phyloP scores from a whole-genome alignment of 108 stramenopile genomes.

The Epipyxis sp. region DNA sequence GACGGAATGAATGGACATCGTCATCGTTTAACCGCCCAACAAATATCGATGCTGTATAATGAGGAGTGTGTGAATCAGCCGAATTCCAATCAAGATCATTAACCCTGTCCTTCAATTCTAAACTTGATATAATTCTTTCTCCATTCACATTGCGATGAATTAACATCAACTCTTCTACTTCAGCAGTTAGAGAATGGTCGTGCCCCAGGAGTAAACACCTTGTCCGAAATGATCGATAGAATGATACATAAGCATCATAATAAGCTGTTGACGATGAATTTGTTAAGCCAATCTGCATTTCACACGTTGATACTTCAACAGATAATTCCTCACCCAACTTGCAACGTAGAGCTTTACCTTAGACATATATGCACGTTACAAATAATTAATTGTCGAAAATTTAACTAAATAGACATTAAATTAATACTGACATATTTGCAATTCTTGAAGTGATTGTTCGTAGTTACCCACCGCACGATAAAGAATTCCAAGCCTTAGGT shows the following conservation, averaged over 20 bases:
- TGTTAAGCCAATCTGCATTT: not conserved
- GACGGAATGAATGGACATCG: not conserved
- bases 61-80: not conserved
- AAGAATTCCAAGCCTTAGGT: not conserved
- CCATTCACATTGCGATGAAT: not conserved
- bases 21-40: not conserved
- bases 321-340: not conserved
- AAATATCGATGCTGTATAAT: not conserved
- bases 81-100: not conserved
- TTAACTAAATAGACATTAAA: too few species aligned
- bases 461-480: not conserved
- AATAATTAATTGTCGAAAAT: too few species aligned
- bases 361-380: too few species aligned
- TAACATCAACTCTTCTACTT: not conserved
- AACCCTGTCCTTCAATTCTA: not conserved
- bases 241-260: not conserved
- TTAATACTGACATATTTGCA: too few species aligned
- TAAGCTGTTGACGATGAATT: not conserved
- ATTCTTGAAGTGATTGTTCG: too few species aligned
- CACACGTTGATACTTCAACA: not conserved
- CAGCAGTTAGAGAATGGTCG: not conserved
- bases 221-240: not conserved
- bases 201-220: not conserved
- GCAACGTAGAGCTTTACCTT: too few species aligned
- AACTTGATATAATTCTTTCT: not conserved